phyloP scores from a whole-genome alignment of 2,329 filamentous ascomycete genomes.

The Alternaria solani region DNA sequence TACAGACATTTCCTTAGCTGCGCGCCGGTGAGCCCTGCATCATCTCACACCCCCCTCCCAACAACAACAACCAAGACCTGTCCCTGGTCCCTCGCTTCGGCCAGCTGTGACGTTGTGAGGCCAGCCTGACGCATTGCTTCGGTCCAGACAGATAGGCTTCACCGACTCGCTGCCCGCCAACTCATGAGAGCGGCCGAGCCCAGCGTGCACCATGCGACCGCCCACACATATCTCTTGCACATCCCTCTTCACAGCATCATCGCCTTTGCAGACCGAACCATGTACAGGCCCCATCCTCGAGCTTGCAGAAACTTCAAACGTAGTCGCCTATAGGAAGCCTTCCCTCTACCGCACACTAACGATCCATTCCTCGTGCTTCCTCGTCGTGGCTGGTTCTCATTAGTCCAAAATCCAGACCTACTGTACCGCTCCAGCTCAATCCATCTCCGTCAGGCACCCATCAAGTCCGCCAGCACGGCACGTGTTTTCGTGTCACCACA shows the following conservation, averaged over 20 bases:
- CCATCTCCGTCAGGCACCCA: conserved; percentile 31
- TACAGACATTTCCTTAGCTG: conserved; percentile 8
- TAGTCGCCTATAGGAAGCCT: conserved; percentile 34
- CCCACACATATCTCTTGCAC: background rate
- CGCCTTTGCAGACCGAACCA: conserved; percentile 21
- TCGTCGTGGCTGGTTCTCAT: conserved; percentile 44
- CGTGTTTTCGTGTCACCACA: conserved; percentile 31
- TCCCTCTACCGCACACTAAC: conserved; percentile 28
- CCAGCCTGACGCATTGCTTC: background rate
- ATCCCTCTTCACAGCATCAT: conserved; percentile 7
- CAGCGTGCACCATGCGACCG: background rate
- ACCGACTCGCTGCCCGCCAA: conserved; percentile 26
- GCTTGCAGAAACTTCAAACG: conserved; percentile 20
- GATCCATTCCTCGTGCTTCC: conserved; percentile 23
- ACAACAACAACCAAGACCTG: conserved; percentile 12
- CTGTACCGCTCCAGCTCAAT: conserved; percentile 20
- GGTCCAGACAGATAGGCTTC: conserved; percentile 21
- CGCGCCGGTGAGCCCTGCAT: conserved; percentile 11
- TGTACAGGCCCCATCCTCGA: conserved; percentile 33
- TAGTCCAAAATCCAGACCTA: conserved; percentile 29
- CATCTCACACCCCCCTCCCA: conserved; percentile 2
- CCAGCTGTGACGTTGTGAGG: conserved; percentile 4
- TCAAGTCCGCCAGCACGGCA: conserved; percentile 19
- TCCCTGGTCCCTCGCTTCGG: conserved; percentile 4
- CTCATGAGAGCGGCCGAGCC: too few relatives aligned